Evolutionary conservation across 192 early-diverging fungal species (phyloP), one percentile per base, ranked within the genome.

Genomic region (Kappamyces sp.): DNA sequence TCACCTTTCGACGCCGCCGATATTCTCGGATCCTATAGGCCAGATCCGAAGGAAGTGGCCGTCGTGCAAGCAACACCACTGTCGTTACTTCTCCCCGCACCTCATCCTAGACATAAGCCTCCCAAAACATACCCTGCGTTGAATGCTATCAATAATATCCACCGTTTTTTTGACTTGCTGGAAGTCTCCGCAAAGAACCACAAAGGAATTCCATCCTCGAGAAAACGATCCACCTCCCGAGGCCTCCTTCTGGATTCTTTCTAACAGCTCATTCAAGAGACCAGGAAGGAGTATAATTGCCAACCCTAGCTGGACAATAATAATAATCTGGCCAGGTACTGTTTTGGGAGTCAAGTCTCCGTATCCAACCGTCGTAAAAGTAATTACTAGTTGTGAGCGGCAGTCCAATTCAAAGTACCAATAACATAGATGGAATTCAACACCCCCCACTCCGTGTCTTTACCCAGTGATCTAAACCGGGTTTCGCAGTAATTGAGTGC

Each of bases 361-460:
- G 59, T 86, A 88, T 22, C 86, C 86, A 7, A 88, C 86, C 2
- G 86, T 88, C 1, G 83, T 78, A n/a, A 83, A 65, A 1, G 82
- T 84, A 54, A 85, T 82, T 45, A 85, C 69, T 22, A 83, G 22
- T 22, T 22, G 22, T 22, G 22, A 22, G 22, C 22, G 22, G 22
- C 22, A 22, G 22, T 22, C 22, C 22, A 22, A 22, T 22, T 22
- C 22, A 22, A 22, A 22, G 22, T 22, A 22, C 22, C 22, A 22
- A 22, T 22, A 22, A 22, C 22, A 22, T 22, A 22, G 22, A 22
- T 22, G 22, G 22, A 22, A 22, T 22, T 22, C 0, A 22, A 22
- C 22, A 22, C 22, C 22, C 22, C 22, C 22, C 22, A 22, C 22
- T 22, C 22, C 22, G 22, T 22, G 22, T 22, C 22, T 22, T 22